These are phyloP conservation scores for Candida endomychidarum DNA, from an alignment of 805 yeast species.

Conservation along the genomic window DNA sequence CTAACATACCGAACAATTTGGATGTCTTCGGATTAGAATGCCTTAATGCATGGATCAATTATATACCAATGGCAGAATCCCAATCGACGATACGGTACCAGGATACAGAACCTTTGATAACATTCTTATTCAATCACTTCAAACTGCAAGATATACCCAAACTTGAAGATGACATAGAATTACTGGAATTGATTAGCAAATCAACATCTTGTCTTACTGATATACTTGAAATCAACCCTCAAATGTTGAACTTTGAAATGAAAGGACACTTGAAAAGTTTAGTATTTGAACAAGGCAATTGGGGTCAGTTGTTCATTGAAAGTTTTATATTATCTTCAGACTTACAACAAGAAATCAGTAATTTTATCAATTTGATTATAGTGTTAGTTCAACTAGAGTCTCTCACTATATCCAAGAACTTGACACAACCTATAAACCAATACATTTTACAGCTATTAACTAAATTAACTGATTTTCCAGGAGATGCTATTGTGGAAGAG, in stretches of 20 bases:
- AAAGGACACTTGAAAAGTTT: conserved; percentile 27
- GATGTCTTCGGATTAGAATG: conserved; percentile 21
- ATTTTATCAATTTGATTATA: conserved; percentile 46
- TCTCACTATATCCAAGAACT: conserved; percentile 38
- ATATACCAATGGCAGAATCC: conserved; percentile 36
- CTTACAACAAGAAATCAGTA: conserved; percentile 34
- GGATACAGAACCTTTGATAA: conserved; percentile 25
- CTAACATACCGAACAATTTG: conserved; percentile 3
- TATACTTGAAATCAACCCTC: conserved; percentile 45
- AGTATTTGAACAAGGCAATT: conserved; percentile 40
- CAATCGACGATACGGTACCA: conserved; percentile 33
- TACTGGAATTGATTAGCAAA: conserved; percentile 20
- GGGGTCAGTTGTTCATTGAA: conserved; percentile 45
- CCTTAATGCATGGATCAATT: conserved; percentile 37
- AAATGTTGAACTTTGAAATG: conserved; percentile 29
- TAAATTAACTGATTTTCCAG: conserved; percentile 55
- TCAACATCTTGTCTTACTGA: conserved; percentile 41
- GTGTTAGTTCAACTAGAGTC: conserved; percentile 49
- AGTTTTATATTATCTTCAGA: conserved; percentile 28
- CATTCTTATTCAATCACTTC: conserved; percentile 21
- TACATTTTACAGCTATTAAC: conserved; percentile 49
- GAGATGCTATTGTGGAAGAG: conserved; percentile 61
- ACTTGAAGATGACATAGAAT: conserved; percentile 6
- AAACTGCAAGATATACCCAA: conserved; percentile 5
- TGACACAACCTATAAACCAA: conserved; percentile 35